These are phyloP conservation scores for Diospyros kaki DNA, from an alignment of 148 eudicot genomes.

Conservation along the genomic window DNA sequence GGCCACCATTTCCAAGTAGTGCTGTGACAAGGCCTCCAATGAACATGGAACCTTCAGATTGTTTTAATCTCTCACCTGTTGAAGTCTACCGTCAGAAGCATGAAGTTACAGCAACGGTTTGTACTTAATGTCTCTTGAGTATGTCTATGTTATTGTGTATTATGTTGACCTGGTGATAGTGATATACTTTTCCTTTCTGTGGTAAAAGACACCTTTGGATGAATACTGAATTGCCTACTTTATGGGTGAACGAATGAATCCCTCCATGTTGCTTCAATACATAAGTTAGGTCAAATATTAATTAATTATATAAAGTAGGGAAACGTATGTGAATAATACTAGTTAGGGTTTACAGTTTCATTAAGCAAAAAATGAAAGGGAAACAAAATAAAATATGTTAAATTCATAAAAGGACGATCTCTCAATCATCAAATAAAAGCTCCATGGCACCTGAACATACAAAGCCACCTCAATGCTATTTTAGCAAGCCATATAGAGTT, in stretches of 20 bases:
- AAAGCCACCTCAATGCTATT: too few relatives aligned
- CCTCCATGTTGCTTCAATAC: background rate
- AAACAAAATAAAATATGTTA: too few relatives aligned
- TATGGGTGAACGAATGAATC: background rate
- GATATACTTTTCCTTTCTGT: background rate
- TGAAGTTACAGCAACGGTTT: constrained; percentile 89
- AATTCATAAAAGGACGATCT: too few relatives aligned
- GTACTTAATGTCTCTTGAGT: constrained; percentile 22
- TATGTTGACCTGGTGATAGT: background rate
- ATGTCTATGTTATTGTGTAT: background rate
- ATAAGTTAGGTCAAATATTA: too few relatives aligned
- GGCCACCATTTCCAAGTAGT: constrained; percentile 45
- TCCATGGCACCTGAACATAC: too few relatives aligned
- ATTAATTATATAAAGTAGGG: too few relatives aligned
- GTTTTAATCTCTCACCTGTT: constrained; percentile 48
- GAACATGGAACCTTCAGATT: constrained; percentile 49
- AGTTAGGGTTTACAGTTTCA: too few relatives aligned
- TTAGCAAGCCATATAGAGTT: too few relatives aligned
- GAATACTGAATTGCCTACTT: background rate
- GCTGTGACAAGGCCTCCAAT: constrained; percentile 48
- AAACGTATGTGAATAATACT: too few relatives aligned
- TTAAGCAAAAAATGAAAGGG: too few relatives aligned
- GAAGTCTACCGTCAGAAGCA: constrained; percentile 81
- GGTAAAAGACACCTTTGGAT: background rate
- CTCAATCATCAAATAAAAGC: too few relatives aligned